Base-by-base conservation (phyloP, 345 rosid genomes). In the Pugionium dolabratum region DNA sequence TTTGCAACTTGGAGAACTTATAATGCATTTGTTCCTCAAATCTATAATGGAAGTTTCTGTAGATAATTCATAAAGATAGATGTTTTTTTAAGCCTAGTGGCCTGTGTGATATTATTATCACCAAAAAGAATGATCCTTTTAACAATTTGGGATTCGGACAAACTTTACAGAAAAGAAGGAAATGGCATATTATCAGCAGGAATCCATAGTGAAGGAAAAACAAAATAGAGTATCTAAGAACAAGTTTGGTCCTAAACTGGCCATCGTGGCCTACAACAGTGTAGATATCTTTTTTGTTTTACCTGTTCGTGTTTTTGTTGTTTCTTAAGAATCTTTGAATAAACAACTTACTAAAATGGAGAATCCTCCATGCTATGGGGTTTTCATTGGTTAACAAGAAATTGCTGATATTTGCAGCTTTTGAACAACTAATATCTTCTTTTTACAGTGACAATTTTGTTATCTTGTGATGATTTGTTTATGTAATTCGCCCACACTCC, bases 1-100 rank as follows among this genome's bases (percentile, higher is more conserved):
- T 62, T 56, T 56, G 62, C 79, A 82, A 80, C 64, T 85, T 74
- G 90, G 69, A 62, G 70, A 47, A 66, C 67, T 62, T 33, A 18
- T 18, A 18, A 18, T 18, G 18, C 18, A 18, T 18, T 18, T 18
- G 18, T 18, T 18, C 18, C 18, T 18, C 18, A 18, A 18, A 18
- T 18, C 18, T 18, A 61, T 60, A 74, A 46, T 74, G 68, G 72
- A 67, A 67, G 72, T 61, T 54, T 60, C 62, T 66, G 63, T 60
- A 58, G 71, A 27, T 58, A 29, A 59, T 3, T 28, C 33, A 4
- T 44, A 35, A 28, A 53, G 67, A 36, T 73, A 60, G 54, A 49
- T 57, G 49, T 60, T 7, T 72, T 27, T 40, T 2, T 32, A 32
- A 32, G 34, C 25, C 33, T 73, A 51, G 76, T 65, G 67, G 61